These are phyloP conservation scores for Rosa rugosa DNA, from an alignment of 306 rosid genomes.

Conservation along the genomic window DNA sequence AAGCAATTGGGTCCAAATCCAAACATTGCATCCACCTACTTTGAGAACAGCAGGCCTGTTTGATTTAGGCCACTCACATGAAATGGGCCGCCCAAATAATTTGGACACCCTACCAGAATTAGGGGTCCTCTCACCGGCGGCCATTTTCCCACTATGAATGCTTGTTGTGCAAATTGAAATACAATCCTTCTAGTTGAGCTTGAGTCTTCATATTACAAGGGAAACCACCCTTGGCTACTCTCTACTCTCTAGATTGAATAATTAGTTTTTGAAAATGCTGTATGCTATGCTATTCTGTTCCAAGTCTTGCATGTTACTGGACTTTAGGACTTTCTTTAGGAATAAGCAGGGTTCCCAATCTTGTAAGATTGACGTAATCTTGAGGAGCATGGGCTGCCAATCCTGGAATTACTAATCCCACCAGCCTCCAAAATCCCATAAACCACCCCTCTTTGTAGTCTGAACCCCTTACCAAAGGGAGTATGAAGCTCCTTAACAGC, in stretches of 20 bases:
- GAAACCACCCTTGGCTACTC: background rate
- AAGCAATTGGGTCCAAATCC: no score
- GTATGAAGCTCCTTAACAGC: slow-evolving; percentile 54
- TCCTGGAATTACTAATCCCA: slow-evolving; percentile 71
- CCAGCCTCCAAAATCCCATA: slow-evolving; percentile 41
- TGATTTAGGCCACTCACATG: no score
- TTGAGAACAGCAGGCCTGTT: no score
- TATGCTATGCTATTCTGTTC: background rate
- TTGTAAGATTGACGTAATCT: slow-evolving; percentile 54
- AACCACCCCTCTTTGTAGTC: slow-evolving; percentile 52
- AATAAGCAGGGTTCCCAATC: slow-evolving; percentile 42
- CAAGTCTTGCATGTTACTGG: background rate
- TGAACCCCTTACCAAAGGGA: slow-evolving; percentile 41
- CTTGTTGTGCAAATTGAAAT: slow-evolving; percentile 35
- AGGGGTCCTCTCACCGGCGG: no score
- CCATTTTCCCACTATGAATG: slow-evolving; percentile 16
- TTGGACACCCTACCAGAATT: no score
- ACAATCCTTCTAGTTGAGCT: slow-evolving; percentile 26
- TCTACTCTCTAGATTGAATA: background rate
- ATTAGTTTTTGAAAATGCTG: background rate
- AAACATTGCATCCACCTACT: no score
- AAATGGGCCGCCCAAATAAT: no score
- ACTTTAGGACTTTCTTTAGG: slow-evolving; percentile 23
- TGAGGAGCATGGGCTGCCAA: slow-evolving; percentile 50
- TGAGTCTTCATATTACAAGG: background rate